Conservation (phyloP, 768 basidiomycete species). For the Nevesoporus exiguus region DNA sequence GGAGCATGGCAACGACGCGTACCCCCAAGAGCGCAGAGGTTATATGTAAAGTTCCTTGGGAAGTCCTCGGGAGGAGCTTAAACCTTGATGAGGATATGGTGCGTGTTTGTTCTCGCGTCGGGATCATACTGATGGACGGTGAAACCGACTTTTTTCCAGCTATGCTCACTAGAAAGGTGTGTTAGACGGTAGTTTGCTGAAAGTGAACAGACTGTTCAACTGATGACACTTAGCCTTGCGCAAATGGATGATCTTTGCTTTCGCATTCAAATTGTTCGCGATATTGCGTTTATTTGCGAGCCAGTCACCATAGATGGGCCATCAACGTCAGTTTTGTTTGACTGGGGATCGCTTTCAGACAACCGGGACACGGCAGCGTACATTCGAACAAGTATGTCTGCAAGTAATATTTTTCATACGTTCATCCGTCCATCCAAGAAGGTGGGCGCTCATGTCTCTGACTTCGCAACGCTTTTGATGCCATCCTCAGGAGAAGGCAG, state of each 20-base stretch:
- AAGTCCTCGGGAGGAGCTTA: slow-evolving; percentile 26
- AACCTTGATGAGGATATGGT: slow-evolving; percentile 41
- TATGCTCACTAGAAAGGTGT: slow-evolving; percentile 31
- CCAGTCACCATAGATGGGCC: slow-evolving; percentile 53
- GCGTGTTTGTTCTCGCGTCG: slow-evolving; percentile 13
- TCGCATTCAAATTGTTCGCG: slow-evolving; percentile 37
- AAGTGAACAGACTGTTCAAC: neutral
- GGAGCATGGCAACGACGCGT: slow-evolving; percentile 41
- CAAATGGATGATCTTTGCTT: slow-evolving; percentile 40
- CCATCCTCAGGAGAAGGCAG: slow-evolving; percentile 29
- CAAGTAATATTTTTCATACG: slow-evolving; percentile 41
- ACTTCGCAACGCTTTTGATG: slow-evolving; percentile 3
- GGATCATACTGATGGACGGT: neutral
- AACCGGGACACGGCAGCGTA: slow-evolving; percentile 36
- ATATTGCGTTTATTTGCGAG: slow-evolving; percentile 51
- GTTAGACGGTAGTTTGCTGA: neutral
- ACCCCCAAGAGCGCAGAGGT: slow-evolving; percentile 36
- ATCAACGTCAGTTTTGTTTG: slow-evolving; percentile 43
- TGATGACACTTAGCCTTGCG: slow-evolving; percentile 29
- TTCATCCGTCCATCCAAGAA: slow-evolving; percentile 47
- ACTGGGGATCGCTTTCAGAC: slow-evolving; percentile 43
- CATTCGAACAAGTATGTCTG: slow-evolving; percentile 26
- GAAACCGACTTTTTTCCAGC: slow-evolving; percentile 9
- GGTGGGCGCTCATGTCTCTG: slow-evolving; percentile 27
- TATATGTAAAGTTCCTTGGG: slow-evolving; percentile 31